Base-by-base conservation (phyloP, 768 basidiomycete species). In the Mycena venus region DNA sequence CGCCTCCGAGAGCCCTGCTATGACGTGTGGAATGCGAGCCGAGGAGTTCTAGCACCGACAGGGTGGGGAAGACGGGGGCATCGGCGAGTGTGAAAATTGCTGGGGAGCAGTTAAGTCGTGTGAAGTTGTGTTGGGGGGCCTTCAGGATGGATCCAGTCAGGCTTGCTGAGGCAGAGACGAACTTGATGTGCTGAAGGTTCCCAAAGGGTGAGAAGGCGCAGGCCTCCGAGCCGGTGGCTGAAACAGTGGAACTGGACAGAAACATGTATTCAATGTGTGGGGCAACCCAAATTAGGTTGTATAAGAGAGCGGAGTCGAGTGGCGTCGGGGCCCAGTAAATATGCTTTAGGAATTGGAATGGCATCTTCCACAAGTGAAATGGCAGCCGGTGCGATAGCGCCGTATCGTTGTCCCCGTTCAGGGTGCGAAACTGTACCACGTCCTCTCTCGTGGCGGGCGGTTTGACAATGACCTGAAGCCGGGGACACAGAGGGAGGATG, bases 81-180 rank as follows among this genome's bases (percentile, higher is more conserved):
- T 55, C 36, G 11, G 40, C 36, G 1, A 49, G 27, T 1, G 11
- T 19, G 19, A 55, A 6, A 21, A 32, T 29, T 19, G 42, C 31
- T 9, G 68, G 34, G 23, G 44, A 14, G n/a, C 68, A 74, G 19
- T 23, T 51, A 56, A 74, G 73, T 9, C 73, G 73, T 8, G 63
- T 40, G 58, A 70, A 63, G 34, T 23, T 47, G 14, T 21, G 25
- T 23, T 49, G 23, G 7, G 62, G 60, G 32, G 38, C 7, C 14
- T 44, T 6, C 23, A 61, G 9, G 49, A 63, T 36, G 42, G 58
- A 47, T 14, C 21, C n/a, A 21, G 14, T 19, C 23, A 51, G 42
- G 4, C 3, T n/a, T 25, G n/a, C 4, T 7, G 21, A 8, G 17
- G 29, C 21, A 25, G 19, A 2, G 34, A 32, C 58, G 25, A 61